Base-by-base conservation (phyloP, 78 protist genomes). In the Goniomonas avonlea region DNA sequence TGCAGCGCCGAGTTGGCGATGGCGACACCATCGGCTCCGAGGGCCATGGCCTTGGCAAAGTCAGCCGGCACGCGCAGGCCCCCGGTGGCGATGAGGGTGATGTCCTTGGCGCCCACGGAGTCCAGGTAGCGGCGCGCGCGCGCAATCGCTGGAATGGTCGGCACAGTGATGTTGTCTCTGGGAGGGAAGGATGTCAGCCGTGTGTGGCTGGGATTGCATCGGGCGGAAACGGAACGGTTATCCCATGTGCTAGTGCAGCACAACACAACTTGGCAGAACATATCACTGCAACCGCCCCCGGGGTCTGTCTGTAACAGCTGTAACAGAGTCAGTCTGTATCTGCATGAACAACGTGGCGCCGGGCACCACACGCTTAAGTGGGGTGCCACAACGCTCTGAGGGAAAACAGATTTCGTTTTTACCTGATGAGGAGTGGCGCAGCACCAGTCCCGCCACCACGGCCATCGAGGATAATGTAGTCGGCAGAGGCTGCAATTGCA, bases 371-470 rank as follows among this genome's bases (percentile, higher is more conserved):
- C n/a, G n/a, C n/a, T n/a, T n/a, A n/a, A n/a, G n/a, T n/a, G n/a
- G n/a, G n/a, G n/a, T n/a, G n/a, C n/a, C n/a, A n/a, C n/a, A n/a
- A n/a, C n/a, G n/a, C n/a, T n/a, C n/a, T n/a, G n/a, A n/a, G n/a
- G n/a, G n/a, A n/a, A n/a, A n/a, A n/a, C n/a, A n/a, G n/a, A n/a
- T n/a, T n/a, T n/a, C n/a, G n/a, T n/a, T 45, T 45, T 8, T 45
- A 8, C 25, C 71, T 32, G 71, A 63, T 34, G 71, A 63, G 25
- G 71, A 37, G 48, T 5, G 71, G 71, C 48, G 71, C 71, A 13
- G 71, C 71, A 9, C 71, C 71, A 21, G 71, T 63, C 25, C 71
- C 71, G n/a, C 71, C 71, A 40, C 71, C 71, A 29, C 71, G 71
- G 29, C 71, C 71, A 40, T 63, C 71, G 41, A 63, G 5, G n/a